Percentiles rank a stretch among this genome's conserved stretches.
phyloP scores from a whole-genome alignment of 805 yeast species.

The Wickerhamiella siamensis region DNA sequence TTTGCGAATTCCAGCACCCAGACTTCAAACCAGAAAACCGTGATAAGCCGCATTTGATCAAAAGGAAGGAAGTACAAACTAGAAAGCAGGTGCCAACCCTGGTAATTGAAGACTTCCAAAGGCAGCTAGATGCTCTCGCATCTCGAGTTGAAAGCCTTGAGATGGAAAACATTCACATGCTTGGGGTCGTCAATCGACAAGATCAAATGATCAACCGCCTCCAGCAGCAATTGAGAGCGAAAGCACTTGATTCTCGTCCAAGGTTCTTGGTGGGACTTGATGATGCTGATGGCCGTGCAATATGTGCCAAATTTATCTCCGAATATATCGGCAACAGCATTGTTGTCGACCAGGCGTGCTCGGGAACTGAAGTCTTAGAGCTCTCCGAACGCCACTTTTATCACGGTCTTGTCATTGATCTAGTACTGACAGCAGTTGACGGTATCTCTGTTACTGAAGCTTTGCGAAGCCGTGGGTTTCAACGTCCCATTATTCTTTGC shows the following conservation, averaged over 20 bases:
- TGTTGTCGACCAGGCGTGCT: slow-evolving; percentile 81
- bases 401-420: slow-evolving; percentile 43
- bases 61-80: slow-evolving; percentile 37
- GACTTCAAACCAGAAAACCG: slow-evolving; percentile 64
- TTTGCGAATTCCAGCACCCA: slow-evolving; percentile 91
- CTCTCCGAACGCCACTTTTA: slow-evolving; percentile 55
- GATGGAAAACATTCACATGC: slow-evolving; percentile 4
- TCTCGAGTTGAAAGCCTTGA: slow-evolving; percentile 16
- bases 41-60: slow-evolving; percentile 73
- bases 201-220: slow-evolving; percentile 9
- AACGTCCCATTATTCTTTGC: slow-evolving; percentile 70
- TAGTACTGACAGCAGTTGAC: slow-evolving; percentile 42
- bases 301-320: slow-evolving; percentile 67
- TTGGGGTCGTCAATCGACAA: slow-evolving; percentile 16
- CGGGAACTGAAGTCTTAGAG: slow-evolving; percentile 78
- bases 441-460: slow-evolving; percentile 79
- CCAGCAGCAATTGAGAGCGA: slow-evolving; percentile 12
- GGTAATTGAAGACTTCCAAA: slow-evolving; percentile 22
- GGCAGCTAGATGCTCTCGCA: slow-evolving; percentile 20
- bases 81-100: slow-evolving; percentile 8
- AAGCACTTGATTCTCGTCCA: slow-evolving; percentile 43
- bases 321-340: slow-evolving; percentile 56
- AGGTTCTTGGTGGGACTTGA: slow-evolving; percentile 37
- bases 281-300: slow-evolving; percentile 48
- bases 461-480: slow-evolving; percentile 39